Evolutionary conservation across 352 stramenopile genomes (phyloP), one percentile per base, ranked within the genome.

Genomic region (Phytopythium helicoides): DNA sequence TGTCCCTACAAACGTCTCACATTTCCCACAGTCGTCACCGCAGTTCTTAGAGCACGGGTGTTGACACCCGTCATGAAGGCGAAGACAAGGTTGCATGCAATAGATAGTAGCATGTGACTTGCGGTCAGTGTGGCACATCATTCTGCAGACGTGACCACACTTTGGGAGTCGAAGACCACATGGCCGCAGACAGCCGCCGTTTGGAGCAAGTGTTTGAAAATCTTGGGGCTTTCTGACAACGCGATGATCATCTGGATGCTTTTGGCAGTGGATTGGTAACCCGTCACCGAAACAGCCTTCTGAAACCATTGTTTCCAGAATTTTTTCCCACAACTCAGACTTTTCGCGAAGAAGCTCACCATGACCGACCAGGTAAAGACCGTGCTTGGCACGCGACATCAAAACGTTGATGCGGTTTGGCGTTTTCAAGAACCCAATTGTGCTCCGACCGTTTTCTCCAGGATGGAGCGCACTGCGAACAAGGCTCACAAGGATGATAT

Each of bases 391-490:
- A 50, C 80, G 66, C 14, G 76, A 90, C 1, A 87, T 62, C 16
- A 86, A 62, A 11, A 90, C 80, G 34, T 88, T 88, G 18, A 90
- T 75, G n/a, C 80, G 65, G 58, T 90, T 86, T 3, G 68, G 67
- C 1, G 64, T 83, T 37, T 76, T 84, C 19, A 93, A 56, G 47
- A 95, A 95, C n/a, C 85, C 85, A 57, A 86, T 83, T n/a, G 58
- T 64, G 51, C 62, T 54, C 8, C 62, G 42, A 36, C 50, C 39
- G 5, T 73, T 53, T 25, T 47, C 39, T 3, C 39, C 39, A 31
- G 56, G 53, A 12, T 64, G 62, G 19, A 59, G 47, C 56, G 73
- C 88, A 55, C 66, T 80, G 34, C 85, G 76, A n/a, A 95, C 85
- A 6, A 84, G 59, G 40, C 66, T 85, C 8, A 76, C 64, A 31